A percentile compares a stretch with the other conserved stretches of the same genome.
These are phyloP conservation scores for Jamesozyma jinghongensis DNA, from an alignment of 805 yeast genomes.

Conservation along the genomic window DNA sequence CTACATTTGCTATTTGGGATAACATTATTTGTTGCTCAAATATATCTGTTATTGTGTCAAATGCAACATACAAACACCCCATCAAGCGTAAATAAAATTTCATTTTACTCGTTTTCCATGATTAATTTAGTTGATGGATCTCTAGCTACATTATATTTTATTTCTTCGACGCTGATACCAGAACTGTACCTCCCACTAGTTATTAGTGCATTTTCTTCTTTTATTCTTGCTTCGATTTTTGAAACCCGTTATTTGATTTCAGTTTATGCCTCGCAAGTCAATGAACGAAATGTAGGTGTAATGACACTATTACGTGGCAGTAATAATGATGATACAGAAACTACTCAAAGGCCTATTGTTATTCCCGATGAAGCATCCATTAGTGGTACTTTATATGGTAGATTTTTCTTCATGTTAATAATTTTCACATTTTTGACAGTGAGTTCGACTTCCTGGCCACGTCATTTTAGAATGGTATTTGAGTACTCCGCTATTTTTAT, in stretches of 20 bases:
- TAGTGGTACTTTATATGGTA: conserved; percentile 47
- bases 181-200: conserved; percentile 58
- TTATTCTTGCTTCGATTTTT: conserved; percentile 61
- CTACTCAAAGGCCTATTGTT: conserved; percentile 20
- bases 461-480: conserved; percentile 40
- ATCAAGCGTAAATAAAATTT: conserved; percentile 63
- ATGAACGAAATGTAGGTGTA: conserved; percentile 58
- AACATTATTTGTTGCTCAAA: conserved; percentile 41
- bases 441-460: conserved; percentile 57
- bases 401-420: conserved; percentile 47
- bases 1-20: conserved; percentile 37
- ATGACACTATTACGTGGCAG: conserved; percentile 57
- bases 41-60: conserved; percentile 53
- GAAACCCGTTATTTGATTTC: conserved; percentile 66
- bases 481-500: conserved; percentile 47
- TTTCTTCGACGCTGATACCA: conserved; percentile 46
- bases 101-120: conserved; percentile 57
- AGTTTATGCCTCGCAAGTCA: conserved; percentile 60
- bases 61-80: conserved; percentile 70
- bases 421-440: conserved; percentile 47
- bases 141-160: conserved; percentile 50
- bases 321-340: conserved; percentile 13
- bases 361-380: conserved; percentile 46
- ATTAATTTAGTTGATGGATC: conserved; percentile 64
- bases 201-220: conserved; percentile 59